Evolutionary conservation across 495 filamentous ascomycete species (phyloP), one percentile per base, ranked within the genome.

Genomic region (Oidiodendron maius): DNA sequence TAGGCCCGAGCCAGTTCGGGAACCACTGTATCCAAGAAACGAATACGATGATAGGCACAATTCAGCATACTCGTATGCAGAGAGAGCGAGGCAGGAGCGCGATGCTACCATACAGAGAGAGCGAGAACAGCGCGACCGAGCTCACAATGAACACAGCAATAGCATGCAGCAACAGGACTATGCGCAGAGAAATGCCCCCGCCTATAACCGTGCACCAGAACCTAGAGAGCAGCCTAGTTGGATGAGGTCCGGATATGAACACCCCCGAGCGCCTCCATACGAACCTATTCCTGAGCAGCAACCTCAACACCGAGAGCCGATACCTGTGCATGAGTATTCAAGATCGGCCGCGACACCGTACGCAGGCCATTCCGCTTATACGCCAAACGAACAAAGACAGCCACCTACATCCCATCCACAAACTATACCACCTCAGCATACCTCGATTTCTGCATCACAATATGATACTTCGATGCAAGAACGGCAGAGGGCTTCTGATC

Each of bases 331-430:
- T 63, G 49, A 76, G 69, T 58, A 61, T 49, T 21, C 67, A 62
- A 30, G 57, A 60, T 54, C 72, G 72, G 47, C 75, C 73, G 52
- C 61, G 51, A 49, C 61, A 51, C 57, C 51, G 8, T 61, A 57
- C 45, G 37, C 28, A 24, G 40, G 48, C 6, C 41, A 46, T 37
- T 15, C 41, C 45, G 44, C 53, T 13, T 57, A 57, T 50, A 37
- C 46, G 47, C 50, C 43, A 48, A 55, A 13, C 51, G 61, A 48
- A 49, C 55, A 32, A 46, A 57, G 49, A 39, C 57, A 52, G 53
- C 60, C 37, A 54, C 57, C 53, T 41, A 24, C 67, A 71, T 59
- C 76, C 72, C 60, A 75, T 72, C 62, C 72, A 11, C 64, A 65
- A 0, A 64, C 70, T 17, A 60, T 66, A 34, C 62, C 65, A 16